Evolutionary conservation across 345 rosid genomes (phyloP).

Genomic region (Pugionium dolabratum): DNA sequence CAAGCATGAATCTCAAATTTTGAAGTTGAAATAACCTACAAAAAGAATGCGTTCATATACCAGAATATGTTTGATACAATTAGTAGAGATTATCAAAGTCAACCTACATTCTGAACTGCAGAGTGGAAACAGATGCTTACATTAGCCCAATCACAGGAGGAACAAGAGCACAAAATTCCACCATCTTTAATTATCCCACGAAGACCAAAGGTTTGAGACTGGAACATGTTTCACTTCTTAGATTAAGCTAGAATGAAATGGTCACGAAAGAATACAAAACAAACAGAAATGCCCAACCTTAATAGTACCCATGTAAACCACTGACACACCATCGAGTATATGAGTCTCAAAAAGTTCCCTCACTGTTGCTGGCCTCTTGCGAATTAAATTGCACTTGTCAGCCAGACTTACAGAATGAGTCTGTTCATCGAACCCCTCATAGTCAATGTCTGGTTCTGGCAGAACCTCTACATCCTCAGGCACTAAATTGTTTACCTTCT

Average conservation of each 20-base stretch:
- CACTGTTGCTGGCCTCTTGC: conserved; percentile 73
- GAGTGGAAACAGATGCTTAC: conserved; percentile 52
- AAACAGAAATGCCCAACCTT: conserved; percentile 55
- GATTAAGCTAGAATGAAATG: conserved; percentile 22
- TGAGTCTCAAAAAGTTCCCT: conserved; percentile 92
- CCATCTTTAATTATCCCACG: conserved; percentile 86
- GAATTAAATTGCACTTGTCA: conserved; percentile 50
- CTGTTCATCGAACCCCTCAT: conserved; percentile 58
- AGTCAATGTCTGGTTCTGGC: conserved; percentile 43
- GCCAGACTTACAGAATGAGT: conserved; percentile 47
- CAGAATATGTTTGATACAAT: conserved; percentile 24
- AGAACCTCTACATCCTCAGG: conserved; percentile 46
- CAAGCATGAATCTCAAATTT: conserved; percentile 98
- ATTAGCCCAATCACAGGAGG: conserved; percentile 73
- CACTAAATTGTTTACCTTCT: conserved; percentile 49
- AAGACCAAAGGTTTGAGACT: conserved; percentile 85
- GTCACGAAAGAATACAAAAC: conserved; percentile 16
- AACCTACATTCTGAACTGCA: conserved; percentile 35
- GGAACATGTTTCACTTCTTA: conserved; percentile 30
- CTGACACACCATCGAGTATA: conserved; percentile 80
- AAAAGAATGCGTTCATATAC: conserved; percentile 28
- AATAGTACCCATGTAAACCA: conserved; percentile 82
- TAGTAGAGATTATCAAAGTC: conserved; percentile 27
- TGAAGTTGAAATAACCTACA: conserved; percentile 90
- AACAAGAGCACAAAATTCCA: conserved; percentile 90